A percentile compares a stretch with the other conserved stretches of the same genome.
These are phyloP conservation scores for Cryptococcus deneoformans DNA, from an alignment of 1,284 basidiomycete species.

Conservation along the genomic window DNA sequence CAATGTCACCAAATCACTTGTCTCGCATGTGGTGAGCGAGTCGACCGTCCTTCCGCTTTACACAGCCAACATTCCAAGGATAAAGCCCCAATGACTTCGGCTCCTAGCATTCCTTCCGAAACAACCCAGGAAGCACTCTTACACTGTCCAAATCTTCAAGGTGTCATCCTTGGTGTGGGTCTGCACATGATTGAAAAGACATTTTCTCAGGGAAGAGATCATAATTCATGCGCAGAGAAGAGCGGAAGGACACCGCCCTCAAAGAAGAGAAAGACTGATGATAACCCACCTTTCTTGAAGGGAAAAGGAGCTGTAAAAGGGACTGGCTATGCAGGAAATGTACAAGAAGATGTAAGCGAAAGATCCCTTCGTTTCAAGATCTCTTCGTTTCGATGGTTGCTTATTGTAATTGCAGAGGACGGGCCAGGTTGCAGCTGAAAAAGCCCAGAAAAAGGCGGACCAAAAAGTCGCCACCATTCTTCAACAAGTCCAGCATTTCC, in stretches of 20 bases:
- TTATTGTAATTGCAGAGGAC: slow-evolving; percentile 56
- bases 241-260: background rate
- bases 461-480: slow-evolving; percentile 66
- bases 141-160: slow-evolving; percentile 76
- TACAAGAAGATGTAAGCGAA: slow-evolving; percentile 70
- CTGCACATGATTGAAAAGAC: slow-evolving; percentile 53
- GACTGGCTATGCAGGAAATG: slow-evolving; percentile 76
- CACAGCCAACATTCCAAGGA: slow-evolving; percentile 2
- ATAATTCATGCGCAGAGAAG: background rate
- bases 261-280: slow-evolving; percentile 16
- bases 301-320: slow-evolving; percentile 54
- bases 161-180: slow-evolving; percentile 78
- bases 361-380: too few species aligned
- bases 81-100: background rate
- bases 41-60: slow-evolving; percentile 4
- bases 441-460: slow-evolving; percentile 68
- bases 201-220: slow-evolving; percentile 11
- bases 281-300: slow-evolving; percentile 52
- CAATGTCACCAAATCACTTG: slow-evolving; percentile 68
- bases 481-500: slow-evolving; percentile 65
- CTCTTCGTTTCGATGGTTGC: background rate
- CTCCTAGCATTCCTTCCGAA: background rate
- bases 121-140: slow-evolving; percentile 55
- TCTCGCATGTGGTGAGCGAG: slow-evolving; percentile 74
- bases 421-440: slow-evolving; percentile 70